Evolutionary conservation across 768 basidiomycete species (phyloP).

Genomic region (Calocera cornea): DNA sequence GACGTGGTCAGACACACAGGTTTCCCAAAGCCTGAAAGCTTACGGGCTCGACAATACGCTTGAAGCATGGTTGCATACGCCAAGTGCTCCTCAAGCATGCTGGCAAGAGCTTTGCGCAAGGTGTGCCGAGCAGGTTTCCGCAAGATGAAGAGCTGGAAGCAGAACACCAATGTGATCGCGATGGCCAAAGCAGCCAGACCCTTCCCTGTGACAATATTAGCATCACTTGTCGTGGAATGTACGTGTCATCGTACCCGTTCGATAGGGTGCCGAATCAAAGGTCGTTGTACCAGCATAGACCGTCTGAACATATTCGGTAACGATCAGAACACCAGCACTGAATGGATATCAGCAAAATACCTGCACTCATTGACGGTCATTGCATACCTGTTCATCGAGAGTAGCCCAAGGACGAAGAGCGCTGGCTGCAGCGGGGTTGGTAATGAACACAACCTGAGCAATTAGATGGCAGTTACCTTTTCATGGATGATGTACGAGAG

Average conservation of each 20-base stretch:
- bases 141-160: conserved; percentile 21
- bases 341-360: background rate
- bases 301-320: conserved; percentile 18
- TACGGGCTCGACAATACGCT: conserved; percentile 11
- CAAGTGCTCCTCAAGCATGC: conserved; percentile 13
- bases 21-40: background rate
- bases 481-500: conserved; percentile 13
- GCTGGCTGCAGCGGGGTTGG: conserved; percentile 8
- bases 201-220: conserved; percentile 1
- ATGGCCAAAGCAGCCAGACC: conserved; percentile 19
- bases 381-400: conserved; percentile 16
- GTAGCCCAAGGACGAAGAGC: conserved; percentile 14
- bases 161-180: conserved; percentile 20
- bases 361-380: background rate
- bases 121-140: conserved; percentile 20
- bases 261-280: conserved; percentile 20
- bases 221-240: background rate
- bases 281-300: conserved; percentile 13
- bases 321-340: conserved; percentile 7
- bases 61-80: conserved; percentile 18
- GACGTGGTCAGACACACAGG: background rate
- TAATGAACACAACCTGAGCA: background rate
- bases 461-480: background rate
- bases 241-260: conserved; percentile 15
- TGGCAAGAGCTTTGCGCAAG: conserved; percentile 15